Percentiles rank a stretch among this genome's conserved stretches.
phyloP scores from a whole-genome alignment of 306 rosid genomes.

The Trifolium dubium region DNA sequence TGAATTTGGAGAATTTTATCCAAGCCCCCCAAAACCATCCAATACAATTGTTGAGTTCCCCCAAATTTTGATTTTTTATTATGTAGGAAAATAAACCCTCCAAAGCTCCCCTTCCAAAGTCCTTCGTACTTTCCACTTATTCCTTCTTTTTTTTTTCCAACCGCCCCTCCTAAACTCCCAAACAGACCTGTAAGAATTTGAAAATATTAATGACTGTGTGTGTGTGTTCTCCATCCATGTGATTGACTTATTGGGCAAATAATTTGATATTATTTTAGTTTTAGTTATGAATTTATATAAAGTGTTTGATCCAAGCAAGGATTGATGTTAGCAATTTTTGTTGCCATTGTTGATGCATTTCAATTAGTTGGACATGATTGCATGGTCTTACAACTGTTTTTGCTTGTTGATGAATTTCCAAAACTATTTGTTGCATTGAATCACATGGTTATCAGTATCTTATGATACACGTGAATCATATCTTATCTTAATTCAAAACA shows the following conservation, averaged over 20 bases:
- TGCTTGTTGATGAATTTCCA: not conserved
- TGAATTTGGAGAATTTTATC: no score
- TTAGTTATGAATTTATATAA: slow-evolving; percentile 3
- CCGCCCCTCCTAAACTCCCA: no score
- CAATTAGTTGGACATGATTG: slow-evolving; percentile 8
- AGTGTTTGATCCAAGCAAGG: not conserved
- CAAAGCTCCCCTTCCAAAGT: no score
- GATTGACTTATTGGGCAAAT: slow-evolving; percentile 20
- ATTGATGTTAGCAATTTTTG: slow-evolving; percentile 12
- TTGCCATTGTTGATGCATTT: slow-evolving; percentile 27
- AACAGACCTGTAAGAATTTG: no score
- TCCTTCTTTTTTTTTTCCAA: no score
- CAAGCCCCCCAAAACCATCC: no score
- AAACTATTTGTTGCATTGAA: slow-evolving; percentile 7
- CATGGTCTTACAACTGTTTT: slow-evolving; percentile 21
- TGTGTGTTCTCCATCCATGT: no score
- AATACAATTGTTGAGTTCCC: no score
- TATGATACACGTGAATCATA: not conserved
- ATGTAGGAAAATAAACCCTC: no score
- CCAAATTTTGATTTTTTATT: no score
- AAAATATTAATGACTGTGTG: no score
- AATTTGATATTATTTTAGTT: slow-evolving; percentile 6
- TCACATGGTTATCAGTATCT: not conserved
- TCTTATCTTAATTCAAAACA: not conserved
- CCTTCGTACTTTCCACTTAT: no score